Percentiles rank a stretch among this genome's conserved stretches.
Conservation (phyloP, 2,329 filamentous ascomycete species). For the Pseudogymnoascus sp. region DNA sequence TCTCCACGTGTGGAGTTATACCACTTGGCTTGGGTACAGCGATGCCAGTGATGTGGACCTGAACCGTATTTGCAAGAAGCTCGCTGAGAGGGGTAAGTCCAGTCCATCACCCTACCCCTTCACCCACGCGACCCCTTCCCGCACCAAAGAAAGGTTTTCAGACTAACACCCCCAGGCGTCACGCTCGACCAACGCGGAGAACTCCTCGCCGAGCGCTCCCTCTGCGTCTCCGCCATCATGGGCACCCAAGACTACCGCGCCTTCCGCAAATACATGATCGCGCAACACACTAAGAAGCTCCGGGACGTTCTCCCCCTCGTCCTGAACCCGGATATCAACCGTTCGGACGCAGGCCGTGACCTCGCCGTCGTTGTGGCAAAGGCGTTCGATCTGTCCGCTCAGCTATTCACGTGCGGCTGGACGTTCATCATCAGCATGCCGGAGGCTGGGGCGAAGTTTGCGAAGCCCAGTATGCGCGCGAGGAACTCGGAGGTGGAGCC, state of each 20-base stretch:
- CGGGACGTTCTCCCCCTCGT: conserved; percentile 39
- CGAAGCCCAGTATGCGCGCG: conserved; percentile 37
- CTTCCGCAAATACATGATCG: conserved; percentile 18
- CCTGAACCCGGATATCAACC: conserved; percentile 29
- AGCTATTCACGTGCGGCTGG: conserved; percentile 36
- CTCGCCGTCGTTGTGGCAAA: conserved; percentile 28
- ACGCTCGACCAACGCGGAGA: conserved; percentile 26
- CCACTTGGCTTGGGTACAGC: conserved; percentile 30
- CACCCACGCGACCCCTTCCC: neutral
- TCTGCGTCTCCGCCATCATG: conserved; percentile 32
- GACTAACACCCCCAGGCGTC: conserved; percentile 6
- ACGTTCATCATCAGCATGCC: conserved; percentile 42
- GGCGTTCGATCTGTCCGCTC: conserved; percentile 39
- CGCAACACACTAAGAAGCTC: conserved; percentile 22
- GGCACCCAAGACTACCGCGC: conserved; percentile 26
- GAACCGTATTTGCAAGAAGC: conserved; percentile 15
- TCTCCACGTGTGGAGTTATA: conserved; percentile 27
- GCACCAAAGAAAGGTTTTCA: too few species aligned
- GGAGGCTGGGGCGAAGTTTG: conserved; percentile 42
- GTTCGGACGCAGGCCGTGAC: conserved; percentile 34
- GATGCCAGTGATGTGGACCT: conserved; percentile 20
- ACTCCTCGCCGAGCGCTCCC: conserved; percentile 31
- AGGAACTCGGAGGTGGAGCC: conserved; percentile 34
- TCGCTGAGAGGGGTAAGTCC: conserved; percentile 24
- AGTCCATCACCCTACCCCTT: neutral